phyloP scores from a whole-genome alignment of 257 asterid genomes.

The Fraxinus americana region DNA sequence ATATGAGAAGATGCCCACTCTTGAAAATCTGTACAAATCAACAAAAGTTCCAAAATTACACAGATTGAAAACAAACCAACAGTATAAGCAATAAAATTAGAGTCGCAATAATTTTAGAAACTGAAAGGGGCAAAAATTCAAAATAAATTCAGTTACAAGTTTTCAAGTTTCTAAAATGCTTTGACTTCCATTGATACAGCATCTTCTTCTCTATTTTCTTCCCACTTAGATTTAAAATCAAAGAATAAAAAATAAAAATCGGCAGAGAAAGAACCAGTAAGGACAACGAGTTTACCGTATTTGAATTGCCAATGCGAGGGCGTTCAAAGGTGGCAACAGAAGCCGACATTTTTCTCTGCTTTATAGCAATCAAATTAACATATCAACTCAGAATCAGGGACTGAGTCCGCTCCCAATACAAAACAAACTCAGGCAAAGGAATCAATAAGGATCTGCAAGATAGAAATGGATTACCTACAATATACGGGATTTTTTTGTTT shows the following conservation, averaged over 20 bases:
- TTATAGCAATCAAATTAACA: not conserved
- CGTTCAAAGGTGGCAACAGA: constrained; percentile 46
- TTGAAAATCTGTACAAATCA: constrained; percentile 50
- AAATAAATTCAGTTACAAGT: not conserved
- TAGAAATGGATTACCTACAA: constrained; percentile 23
- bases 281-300: constrained; percentile 34
- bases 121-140: not conserved
- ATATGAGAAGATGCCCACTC: constrained; percentile 57
- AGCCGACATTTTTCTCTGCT: constrained; percentile 38
- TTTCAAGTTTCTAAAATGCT: not conserved
- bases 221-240: not conserved
- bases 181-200: not conserved
- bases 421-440: constrained; percentile 23
- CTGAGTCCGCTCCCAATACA: constrained; percentile 39
- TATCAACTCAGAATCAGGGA: constrained; percentile 3
- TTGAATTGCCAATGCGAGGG: constrained; percentile 44
- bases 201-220: not conserved
- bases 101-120: not conserved
- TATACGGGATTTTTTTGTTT: constrained; percentile 17
- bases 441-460: constrained; percentile 33
- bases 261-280: not conserved
- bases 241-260: not conserved
- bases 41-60: not conserved
- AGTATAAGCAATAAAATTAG: not conserved
- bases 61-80: constrained; percentile 8